Percentiles rank a stretch among this genome's conserved stretches.
Conservation (phyloP, 768 basidiomycete species). For the Leucocoprinus sp. region DNA sequence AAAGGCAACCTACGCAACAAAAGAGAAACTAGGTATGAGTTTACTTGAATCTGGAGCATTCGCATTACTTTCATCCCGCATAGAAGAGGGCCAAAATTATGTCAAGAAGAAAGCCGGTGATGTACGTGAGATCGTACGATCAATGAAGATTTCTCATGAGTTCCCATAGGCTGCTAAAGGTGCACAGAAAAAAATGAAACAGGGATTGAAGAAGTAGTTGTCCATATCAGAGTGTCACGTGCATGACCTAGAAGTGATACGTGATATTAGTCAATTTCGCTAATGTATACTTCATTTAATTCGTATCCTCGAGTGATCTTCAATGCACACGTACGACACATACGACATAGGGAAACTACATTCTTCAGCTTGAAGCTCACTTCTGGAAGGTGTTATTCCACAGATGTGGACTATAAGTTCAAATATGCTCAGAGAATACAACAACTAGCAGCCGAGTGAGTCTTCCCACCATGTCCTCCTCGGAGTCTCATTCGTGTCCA, state of each 20-base stretch:
- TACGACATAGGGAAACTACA: background rate
- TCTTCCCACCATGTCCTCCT: constrained; percentile 10
- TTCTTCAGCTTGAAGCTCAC: background rate
- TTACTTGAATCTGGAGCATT: constrained; percentile 19
- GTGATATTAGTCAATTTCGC: too few relatives aligned
- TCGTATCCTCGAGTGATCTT: background rate
- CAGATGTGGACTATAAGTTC: constrained; percentile 16
- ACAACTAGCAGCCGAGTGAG: constrained; percentile 39
- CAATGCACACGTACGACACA: background rate
- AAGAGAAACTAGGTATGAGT: constrained; percentile 33
- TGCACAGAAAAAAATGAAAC: constrained; percentile 27
- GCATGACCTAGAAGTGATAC: too few relatives aligned
- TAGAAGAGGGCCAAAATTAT: constrained; percentile 24
- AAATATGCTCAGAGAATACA: constrained; percentile 70
- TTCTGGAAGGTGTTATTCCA: background rate
- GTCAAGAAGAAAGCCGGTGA: constrained; percentile 32
- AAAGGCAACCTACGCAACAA: constrained; percentile 30
- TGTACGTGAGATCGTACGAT: too few relatives aligned
- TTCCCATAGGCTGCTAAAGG: constrained; percentile 28
- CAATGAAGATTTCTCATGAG: too few relatives aligned
- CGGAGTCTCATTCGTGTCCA: constrained; percentile 14
- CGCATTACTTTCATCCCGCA: too few relatives aligned
- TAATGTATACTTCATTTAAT: constrained; percentile 1
- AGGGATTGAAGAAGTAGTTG: constrained; percentile 16
- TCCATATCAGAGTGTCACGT: background rate